Conservation (phyloP, 345 rosid species). For the Murraya paniculata region DNA sequence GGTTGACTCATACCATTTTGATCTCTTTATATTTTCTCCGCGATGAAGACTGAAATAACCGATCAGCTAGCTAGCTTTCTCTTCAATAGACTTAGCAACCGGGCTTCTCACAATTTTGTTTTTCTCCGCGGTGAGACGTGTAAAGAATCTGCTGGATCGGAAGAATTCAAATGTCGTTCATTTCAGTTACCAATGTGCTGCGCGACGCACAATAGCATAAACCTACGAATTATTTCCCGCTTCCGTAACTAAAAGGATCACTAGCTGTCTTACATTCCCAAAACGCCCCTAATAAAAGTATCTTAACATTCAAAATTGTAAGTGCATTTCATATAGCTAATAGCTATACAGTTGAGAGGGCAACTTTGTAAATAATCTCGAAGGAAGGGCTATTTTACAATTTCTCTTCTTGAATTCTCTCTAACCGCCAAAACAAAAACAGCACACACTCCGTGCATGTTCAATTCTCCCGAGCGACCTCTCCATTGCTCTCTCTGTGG, state of each 20-base stretch:
- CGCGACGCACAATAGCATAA: background rate
- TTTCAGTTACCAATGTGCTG: background rate
- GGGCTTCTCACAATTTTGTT: background rate
- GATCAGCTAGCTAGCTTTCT: no score
- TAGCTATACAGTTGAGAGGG: background rate
- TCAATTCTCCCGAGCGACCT: constrained; percentile 3
- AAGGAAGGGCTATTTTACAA: background rate
- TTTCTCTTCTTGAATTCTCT: constrained; percentile 22
- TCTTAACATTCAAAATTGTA: background rate
- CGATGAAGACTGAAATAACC: background rate
- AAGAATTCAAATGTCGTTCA: background rate
- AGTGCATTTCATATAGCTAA: background rate
- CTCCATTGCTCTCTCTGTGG: background rate
- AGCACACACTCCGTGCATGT: background rate
- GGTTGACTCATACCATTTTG: background rate
- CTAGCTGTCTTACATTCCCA: background rate
- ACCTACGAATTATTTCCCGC: constrained; percentile 4
- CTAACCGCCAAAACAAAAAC: constrained; percentile 31
- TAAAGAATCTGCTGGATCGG: background rate
- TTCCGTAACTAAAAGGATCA: background rate
- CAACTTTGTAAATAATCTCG: background rate
- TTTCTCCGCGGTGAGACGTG: background rate
- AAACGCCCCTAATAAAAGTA: background rate
- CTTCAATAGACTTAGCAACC: background rate
- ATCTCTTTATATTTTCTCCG: no score